A percentile compares a stretch with the other conserved stretches of the same genome.
These are phyloP conservation scores for Xylariomycetidae sp. DNA, from an alignment of 2,329 filamentous ascomycete genomes.

Conservation along the genomic window DNA sequence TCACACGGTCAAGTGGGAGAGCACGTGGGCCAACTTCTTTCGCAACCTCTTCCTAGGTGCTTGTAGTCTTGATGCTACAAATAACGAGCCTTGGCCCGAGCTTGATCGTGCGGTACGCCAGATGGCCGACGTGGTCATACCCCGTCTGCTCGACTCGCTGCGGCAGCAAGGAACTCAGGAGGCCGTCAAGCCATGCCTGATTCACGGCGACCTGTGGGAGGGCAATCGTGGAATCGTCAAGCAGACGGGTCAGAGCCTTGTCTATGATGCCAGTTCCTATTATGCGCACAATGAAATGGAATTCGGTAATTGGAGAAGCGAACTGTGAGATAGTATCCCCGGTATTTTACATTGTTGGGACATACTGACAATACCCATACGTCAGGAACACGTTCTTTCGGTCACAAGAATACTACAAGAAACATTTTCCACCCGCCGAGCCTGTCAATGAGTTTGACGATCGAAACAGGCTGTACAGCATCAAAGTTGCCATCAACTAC, in stretches of 20 bases:
- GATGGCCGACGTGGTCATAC: background rate
- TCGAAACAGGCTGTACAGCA: background rate
- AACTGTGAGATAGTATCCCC: too few relatives aligned
- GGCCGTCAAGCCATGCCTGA: background rate
- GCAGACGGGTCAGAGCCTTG: background rate
- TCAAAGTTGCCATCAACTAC: too few relatives aligned
- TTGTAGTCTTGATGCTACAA: background rate
- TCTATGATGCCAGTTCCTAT: background rate
- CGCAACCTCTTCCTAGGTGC: background rate
- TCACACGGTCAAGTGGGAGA: background rate
- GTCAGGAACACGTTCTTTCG: background rate
- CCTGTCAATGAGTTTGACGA: background rate
- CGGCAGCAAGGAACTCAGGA: too few relatives aligned
- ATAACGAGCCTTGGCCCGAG: background rate
- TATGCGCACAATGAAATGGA: background rate
- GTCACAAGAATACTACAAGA: background rate
- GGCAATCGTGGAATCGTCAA: background rate
- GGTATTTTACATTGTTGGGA: too few relatives aligned
- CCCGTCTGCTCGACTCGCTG: background rate
- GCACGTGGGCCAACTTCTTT: background rate
- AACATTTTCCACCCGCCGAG: background rate
- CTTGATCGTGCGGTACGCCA: background rate
- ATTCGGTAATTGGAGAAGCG: background rate
- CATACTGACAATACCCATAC: too few relatives aligned
- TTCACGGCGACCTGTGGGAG: constrained; percentile 1